Evolutionary conservation across 2,329 filamentous ascomycete species (phyloP).

Genomic region (Clarireedia paspali): DNA sequence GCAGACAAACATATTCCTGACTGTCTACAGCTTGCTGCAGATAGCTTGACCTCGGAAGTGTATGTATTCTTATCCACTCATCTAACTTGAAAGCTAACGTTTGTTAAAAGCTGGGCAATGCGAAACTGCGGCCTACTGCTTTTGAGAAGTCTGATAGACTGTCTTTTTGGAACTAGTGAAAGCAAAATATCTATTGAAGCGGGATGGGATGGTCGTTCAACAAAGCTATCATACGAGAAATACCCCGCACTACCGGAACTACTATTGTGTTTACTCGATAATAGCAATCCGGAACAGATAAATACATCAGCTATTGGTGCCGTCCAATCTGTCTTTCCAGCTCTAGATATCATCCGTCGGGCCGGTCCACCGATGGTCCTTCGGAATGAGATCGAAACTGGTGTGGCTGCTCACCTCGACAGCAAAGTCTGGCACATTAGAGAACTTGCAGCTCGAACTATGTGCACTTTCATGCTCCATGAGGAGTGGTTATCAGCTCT

Average conservation of each 20-base stretch:
- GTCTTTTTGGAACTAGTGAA: constrained; percentile 67
- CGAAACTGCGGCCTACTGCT: constrained; percentile 89
- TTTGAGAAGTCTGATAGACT: constrained; percentile 76
- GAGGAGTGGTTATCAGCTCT: constrained; percentile 40
- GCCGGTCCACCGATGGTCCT: constrained; percentile 56
- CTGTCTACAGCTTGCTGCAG: constrained; percentile 71
- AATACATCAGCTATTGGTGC: constrained; percentile 31
- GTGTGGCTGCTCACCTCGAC: constrained; percentile 55
- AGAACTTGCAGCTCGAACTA: constrained; percentile 69
- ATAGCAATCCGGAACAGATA: constrained; percentile 2
- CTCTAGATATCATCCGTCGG: constrained; percentile 71
- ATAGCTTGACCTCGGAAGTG: constrained; percentile 71
- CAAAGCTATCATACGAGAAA: constrained; percentile 61
- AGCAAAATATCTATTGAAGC: constrained; percentile 55
- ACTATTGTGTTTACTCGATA: constrained; percentile 46
- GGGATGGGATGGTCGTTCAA: constrained; percentile 56
- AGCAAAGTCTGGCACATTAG: constrained; percentile 74
- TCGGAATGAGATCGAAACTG: constrained; percentile 45
- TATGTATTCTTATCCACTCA: constrained; percentile 33
- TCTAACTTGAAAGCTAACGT: constrained; percentile 4
- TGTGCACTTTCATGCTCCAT: constrained; percentile 54
- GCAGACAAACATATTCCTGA: constrained; percentile 68
- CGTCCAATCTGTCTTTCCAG: constrained; percentile 71
- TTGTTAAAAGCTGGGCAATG: constrained; percentile 67
- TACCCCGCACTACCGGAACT: constrained; percentile 59